Evolutionary conservation across 2,329 filamentous ascomycete genomes (phyloP).

Genomic region (Neonectria hederae): DNA sequence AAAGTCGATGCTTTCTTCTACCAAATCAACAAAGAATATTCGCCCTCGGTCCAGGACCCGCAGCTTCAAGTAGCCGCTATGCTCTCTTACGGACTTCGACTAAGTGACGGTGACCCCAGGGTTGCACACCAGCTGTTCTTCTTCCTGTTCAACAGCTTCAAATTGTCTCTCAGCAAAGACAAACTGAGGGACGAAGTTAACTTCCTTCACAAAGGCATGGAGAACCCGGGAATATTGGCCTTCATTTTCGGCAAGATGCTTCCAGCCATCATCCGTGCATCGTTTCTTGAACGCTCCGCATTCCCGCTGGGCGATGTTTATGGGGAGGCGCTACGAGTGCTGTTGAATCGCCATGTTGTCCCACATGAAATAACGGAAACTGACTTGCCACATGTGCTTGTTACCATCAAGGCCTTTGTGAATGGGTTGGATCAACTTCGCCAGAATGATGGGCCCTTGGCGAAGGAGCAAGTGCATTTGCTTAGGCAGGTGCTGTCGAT

Average conservation of each 20-base stretch:
- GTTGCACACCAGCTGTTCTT: conserved; percentile 63
- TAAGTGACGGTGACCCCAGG: conserved; percentile 61
- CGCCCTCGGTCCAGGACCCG: conserved; percentile 64
- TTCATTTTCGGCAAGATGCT: conserved; percentile 65
- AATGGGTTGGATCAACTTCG: conserved; percentile 41
- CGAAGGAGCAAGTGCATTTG: conserved; percentile 40
- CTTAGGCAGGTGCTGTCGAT: conserved; percentile 42
- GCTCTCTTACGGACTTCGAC: conserved; percentile 63
- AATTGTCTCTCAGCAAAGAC: conserved; percentile 60
- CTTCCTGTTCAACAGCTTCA: conserved; percentile 67
- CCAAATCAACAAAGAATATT: conserved; percentile 65
- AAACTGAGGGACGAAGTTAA: conserved; percentile 57
- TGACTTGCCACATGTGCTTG: conserved; percentile 46
- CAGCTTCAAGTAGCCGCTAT: conserved; percentile 65
- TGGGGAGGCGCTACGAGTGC: conserved; percentile 51
- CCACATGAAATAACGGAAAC: conserved; percentile 50
- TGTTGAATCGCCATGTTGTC: conserved; percentile 48
- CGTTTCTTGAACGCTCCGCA: conserved; percentile 46
- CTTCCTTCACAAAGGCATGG: conserved; percentile 61
- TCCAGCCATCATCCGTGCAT: conserved; percentile 59
- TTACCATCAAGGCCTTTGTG: conserved; percentile 46
- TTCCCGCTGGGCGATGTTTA: conserved; percentile 64
- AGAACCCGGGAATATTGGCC: conserved; percentile 52
- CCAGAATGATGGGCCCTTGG: conserved; percentile 31
- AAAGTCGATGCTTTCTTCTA: conserved; percentile 65